phyloP scores from a whole-genome alignment of 257 asterid species.

The Cordia subcordata region DNA sequence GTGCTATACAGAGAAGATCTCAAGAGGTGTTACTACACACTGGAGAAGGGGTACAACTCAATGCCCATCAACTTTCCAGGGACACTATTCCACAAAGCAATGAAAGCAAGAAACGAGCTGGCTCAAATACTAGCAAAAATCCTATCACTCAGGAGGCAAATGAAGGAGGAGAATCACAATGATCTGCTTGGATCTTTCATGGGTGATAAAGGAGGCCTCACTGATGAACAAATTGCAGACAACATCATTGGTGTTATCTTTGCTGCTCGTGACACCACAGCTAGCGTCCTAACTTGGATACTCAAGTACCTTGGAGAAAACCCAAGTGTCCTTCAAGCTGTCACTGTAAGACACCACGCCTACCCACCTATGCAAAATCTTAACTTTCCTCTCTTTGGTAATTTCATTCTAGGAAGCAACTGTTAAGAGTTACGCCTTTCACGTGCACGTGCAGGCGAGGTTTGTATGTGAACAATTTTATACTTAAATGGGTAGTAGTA shows the following conservation, averaged over 20 bases:
- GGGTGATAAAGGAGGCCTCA: conserved; percentile 32
- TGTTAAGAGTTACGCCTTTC: too few relatives aligned
- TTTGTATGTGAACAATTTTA: too few relatives aligned
- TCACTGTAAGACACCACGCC: conserved; percentile 25
- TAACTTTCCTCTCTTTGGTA: background rate
- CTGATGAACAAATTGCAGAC: conserved; percentile 39
- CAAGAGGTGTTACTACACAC: conserved; percentile 33
- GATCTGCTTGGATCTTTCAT: conserved; percentile 37
- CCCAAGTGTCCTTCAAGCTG: conserved; percentile 31
- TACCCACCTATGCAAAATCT: background rate
- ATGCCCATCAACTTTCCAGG: conserved; percentile 42
- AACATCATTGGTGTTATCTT: conserved; percentile 39
- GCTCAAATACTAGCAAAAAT: conserved; percentile 32
- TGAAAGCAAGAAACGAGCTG: conserved; percentile 40
- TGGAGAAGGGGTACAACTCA: conserved; percentile 41
- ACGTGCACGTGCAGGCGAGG: too few relatives aligned
- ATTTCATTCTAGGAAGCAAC: background rate
- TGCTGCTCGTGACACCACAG: conserved; percentile 43
- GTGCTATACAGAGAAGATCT: conserved; percentile 29
- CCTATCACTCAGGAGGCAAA: conserved; percentile 24
- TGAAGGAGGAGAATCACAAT: conserved; percentile 9
- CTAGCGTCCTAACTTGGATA: conserved; percentile 44
- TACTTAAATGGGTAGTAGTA: too few relatives aligned
- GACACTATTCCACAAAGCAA: conserved; percentile 36
- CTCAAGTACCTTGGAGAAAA: conserved; percentile 38